Percentiles rank a stretch among this genome's conserved stretches.
phyloP scores from a whole-genome alignment of 2,329 filamentous ascomycete genomes.

The Xylaria sp. region DNA sequence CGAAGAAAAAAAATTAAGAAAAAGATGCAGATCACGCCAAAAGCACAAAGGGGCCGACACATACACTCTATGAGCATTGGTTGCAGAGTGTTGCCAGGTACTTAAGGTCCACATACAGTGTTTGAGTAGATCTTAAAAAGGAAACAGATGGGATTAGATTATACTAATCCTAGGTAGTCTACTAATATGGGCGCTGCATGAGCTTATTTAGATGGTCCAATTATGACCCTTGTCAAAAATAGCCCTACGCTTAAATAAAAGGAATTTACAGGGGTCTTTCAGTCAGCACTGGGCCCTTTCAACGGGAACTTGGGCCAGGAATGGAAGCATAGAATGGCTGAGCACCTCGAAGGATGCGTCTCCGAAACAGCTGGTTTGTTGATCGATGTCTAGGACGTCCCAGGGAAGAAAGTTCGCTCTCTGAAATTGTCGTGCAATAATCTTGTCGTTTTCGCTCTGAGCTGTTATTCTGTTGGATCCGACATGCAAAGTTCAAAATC shows the following conservation, averaged over 20 bases:
- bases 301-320: not conserved
- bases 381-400: not conserved
- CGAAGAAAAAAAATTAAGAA: too few species aligned
- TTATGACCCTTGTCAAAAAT: not conserved
- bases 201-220: too few species aligned
- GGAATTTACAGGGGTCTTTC: not conserved
- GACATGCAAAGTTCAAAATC: not conserved
- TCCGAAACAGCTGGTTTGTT: not conserved
- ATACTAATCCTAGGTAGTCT: too few species aligned
- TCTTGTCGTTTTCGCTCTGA: not conserved
- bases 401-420: not conserved
- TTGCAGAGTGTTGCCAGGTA: too few species aligned
- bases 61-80: too few species aligned
- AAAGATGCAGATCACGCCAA: too few species aligned
- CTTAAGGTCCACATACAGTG: too few species aligned
- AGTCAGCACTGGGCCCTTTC: not conserved
- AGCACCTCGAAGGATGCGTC: constrained; percentile 6
- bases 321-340: not conserved
- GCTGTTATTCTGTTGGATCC: not conserved
- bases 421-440: not conserved
- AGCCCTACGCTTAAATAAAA: not conserved
- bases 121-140: too few species aligned
- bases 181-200: too few species aligned
- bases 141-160: too few species aligned
- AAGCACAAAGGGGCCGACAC: too few species aligned